These are phyloP conservation scores for Solanum gracilifrons DNA, from an alignment of 257 asterid species.

Conservation along the genomic window DNA sequence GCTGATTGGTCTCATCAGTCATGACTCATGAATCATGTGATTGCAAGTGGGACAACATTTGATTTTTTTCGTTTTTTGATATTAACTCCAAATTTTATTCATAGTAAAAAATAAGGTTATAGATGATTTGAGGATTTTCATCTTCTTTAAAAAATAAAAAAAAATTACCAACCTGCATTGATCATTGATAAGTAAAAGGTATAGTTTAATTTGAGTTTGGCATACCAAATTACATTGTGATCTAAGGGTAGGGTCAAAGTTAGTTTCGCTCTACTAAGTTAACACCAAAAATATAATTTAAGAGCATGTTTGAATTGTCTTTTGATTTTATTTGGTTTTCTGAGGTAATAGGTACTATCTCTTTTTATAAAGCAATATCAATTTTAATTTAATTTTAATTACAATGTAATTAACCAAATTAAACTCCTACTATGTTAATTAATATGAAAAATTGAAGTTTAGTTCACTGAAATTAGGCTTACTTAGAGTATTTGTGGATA, in stretches of 20 bases:
- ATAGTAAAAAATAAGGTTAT: background rate
- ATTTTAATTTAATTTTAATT: too few species aligned
- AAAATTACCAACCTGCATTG: background rate
- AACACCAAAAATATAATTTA: too few species aligned
- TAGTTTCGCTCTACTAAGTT: background rate
- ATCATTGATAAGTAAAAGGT: background rate
- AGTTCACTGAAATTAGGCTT: too few species aligned
- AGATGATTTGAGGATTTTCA: background rate
- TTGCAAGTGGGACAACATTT: background rate
- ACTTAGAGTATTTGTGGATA: too few species aligned
- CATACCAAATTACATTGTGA: background rate
- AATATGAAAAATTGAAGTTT: too few species aligned
- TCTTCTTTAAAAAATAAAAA: rapidly evolving
- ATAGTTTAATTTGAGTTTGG: background rate
- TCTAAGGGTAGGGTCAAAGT: background rate
- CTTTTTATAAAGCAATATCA: too few species aligned
- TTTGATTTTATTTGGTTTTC: too few species aligned
- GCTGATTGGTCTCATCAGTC: background rate
- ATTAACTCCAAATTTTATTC: background rate
- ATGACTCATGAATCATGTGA: background rate
- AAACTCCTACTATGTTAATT: too few species aligned
- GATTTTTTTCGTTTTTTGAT: background rate
- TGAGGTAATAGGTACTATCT: too few species aligned
- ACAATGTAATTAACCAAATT: too few species aligned
- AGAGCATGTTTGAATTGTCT: background rate